Evolutionary conservation across 2,329 filamentous ascomycete species (phyloP).

Genomic region (Monosporascus sp.): DNA sequence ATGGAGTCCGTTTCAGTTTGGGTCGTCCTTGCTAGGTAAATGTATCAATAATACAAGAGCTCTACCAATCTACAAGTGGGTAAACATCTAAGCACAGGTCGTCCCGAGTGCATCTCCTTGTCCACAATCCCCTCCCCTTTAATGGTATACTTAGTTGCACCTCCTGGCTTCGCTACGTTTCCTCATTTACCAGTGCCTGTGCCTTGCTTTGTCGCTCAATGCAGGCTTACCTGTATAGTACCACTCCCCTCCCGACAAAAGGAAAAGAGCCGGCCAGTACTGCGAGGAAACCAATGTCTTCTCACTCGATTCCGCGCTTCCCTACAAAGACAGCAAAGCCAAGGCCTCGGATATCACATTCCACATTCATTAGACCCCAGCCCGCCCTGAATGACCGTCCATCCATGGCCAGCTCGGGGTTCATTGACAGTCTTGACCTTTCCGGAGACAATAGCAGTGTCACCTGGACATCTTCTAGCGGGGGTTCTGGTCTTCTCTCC

Average conservation of each 20-base stretch:
- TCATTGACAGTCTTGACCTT: slow-evolving; percentile 10
- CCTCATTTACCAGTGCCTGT: neutral
- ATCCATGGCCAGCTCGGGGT: slow-evolving; percentile 11
- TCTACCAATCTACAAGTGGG: too few relatives aligned
- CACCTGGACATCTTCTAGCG: slow-evolving; percentile 55
- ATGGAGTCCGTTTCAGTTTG: too few relatives aligned
- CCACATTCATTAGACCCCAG: slow-evolving; percentile 15
- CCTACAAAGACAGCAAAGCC: slow-evolving; percentile 5
- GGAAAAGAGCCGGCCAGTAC: slow-evolving; percentile 16
- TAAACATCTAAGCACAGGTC: neutral
- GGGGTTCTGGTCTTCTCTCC: slow-evolving; percentile 40
- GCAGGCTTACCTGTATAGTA: slow-evolving; percentile 25
- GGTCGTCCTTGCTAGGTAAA: too few relatives aligned
- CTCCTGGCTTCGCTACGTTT: neutral
- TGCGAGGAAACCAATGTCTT: slow-evolving; percentile 8
- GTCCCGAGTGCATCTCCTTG: neutral
- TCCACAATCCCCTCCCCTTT: neutral
- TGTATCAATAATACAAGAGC: too few relatives aligned
- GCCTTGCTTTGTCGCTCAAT: slow-evolving; percentile 17
- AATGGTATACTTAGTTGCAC: neutral
- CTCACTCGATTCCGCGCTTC: slow-evolving; percentile 4
- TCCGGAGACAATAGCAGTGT: slow-evolving; percentile 38
- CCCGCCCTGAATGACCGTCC: slow-evolving; percentile 4
- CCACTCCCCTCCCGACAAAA: slow-evolving; percentile 13
- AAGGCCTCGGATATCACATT: slow-evolving; percentile 11